These are phyloP conservation scores for Plasmodium billcollinsi DNA, from an alignment of 169 alveolate species.

Conservation along the genomic window DNA sequence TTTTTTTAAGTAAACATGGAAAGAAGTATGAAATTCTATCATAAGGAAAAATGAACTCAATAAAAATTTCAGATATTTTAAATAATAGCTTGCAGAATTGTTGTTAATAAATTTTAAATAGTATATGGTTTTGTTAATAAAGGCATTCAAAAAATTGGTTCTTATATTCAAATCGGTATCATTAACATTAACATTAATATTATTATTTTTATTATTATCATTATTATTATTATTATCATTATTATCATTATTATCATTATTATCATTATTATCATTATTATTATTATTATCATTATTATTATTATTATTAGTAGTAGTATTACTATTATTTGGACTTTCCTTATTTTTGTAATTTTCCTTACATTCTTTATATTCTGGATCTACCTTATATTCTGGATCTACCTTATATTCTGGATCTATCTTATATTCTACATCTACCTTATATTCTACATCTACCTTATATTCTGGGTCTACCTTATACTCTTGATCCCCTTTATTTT, in stretches of 20 bases:
- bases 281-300: too few species aligned
- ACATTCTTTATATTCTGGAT: too few species aligned
- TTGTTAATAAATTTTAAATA: conserved; percentile 31
- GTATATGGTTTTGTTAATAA: conserved; percentile 26
- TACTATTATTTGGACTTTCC: background rate
- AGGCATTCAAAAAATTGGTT: conserved; percentile 14
- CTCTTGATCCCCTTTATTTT: background rate
- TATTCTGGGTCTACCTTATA: too few species aligned
- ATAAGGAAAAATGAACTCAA: conserved; percentile 24
- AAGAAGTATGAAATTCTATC: conserved; percentile 53
- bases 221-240: too few species aligned
- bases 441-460: too few species aligned
- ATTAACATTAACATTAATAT: background rate
- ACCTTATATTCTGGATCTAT: too few species aligned
- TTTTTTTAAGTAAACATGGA: conserved; percentile 46
- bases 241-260: too few species aligned
- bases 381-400: too few species aligned
- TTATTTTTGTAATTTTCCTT: background rate
- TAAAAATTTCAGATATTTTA: conserved; percentile 40
- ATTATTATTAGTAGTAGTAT: background rate
- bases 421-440: too few species aligned
- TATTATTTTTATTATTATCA: background rate
- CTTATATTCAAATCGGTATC: background rate
- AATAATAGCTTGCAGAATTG: conserved; percentile 11
- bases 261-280: background rate